phyloP scores from a whole-genome alignment of 2,329 filamentous ascomycete genomes.

The Penicillium oxalicum region DNA sequence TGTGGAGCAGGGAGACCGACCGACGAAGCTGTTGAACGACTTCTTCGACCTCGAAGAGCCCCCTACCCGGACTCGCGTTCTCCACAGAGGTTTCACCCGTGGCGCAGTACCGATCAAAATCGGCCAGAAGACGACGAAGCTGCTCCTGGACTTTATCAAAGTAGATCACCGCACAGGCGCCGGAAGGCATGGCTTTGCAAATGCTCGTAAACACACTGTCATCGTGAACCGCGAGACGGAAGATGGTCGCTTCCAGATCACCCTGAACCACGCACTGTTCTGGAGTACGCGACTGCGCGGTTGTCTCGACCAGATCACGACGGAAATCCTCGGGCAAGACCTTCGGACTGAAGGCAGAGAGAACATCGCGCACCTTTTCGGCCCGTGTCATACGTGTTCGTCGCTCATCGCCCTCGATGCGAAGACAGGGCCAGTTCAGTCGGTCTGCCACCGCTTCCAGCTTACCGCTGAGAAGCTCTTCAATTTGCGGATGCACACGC shows the following conservation, averaged over 20 bases:
- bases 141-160: conserved; percentile 39
- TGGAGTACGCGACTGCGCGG: conserved; percentile 27
- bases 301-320: conserved; percentile 34
- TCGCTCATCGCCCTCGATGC: conserved; percentile 19
- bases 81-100: conserved; percentile 25
- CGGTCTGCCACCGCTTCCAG: conserved; percentile 29
- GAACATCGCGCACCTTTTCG: conserved; percentile 40
- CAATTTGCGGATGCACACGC: conserved; percentile 25
- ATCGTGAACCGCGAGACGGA: conserved; percentile 42
- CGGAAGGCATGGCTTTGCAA: conserved; percentile 38
- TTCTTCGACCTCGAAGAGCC: conserved; percentile 22
- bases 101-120: conserved; percentile 38
- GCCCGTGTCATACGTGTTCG: conserved; percentile 29
- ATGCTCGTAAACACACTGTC: conserved; percentile 38
- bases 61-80: conserved; percentile 10
- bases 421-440: conserved; percentile 32
- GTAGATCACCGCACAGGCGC: conserved; percentile 39
- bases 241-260: conserved; percentile 42
- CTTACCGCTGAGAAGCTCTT: conserved; percentile 28
- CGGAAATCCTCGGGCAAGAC: conserved; percentile 40
- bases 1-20: conserved; percentile 27
- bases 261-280: conserved; percentile 42
- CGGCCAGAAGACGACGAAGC: conserved; percentile 28
- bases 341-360: conserved; percentile 40
- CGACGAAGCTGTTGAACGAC: conserved; percentile 29